A percentile compares a stretch with the other conserved stretches of the same genome.
These are phyloP conservation scores for Coleophoma eucalyptorum DNA, from an alignment of 2,329 filamentous ascomycete genomes.

Conservation along the genomic window DNA sequence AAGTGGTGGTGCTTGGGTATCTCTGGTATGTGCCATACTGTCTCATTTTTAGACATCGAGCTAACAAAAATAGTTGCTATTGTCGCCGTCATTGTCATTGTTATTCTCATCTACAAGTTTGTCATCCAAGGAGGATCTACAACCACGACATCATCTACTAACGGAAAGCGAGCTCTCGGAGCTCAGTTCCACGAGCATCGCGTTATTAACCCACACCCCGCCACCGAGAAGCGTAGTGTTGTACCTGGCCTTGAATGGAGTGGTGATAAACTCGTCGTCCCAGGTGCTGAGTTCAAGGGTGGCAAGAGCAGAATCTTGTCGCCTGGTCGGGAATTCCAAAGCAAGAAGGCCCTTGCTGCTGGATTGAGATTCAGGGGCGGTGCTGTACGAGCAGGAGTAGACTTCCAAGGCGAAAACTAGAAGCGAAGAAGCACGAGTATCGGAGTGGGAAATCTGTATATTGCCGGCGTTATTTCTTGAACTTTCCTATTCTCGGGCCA, in stretches of 20 bases:
- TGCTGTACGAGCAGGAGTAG: background rate
- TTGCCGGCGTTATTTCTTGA: no score
- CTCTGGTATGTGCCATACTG: constrained; percentile 38
- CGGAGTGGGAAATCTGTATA: no score
- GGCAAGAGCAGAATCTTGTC: background rate
- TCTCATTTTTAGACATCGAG: constrained; percentile 2
- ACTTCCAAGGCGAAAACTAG: background rate
- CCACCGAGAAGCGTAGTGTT: background rate
- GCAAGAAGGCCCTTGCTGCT: background rate
- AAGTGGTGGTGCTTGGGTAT: constrained; percentile 96
- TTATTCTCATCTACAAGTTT: constrained; percentile 43
- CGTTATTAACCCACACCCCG: background rate
- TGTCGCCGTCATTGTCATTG: constrained; percentile 43
- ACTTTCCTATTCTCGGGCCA: no score
- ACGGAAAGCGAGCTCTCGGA: constrained; percentile 17
- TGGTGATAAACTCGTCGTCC: background rate
- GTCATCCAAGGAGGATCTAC: constrained; percentile 29
- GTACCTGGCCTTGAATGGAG: background rate
- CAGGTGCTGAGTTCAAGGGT: background rate
- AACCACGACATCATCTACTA: constrained; percentile 1
- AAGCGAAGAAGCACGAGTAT: no score
- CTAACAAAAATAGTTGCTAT: constrained; percentile 41
- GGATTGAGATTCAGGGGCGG: background rate
- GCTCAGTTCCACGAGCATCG: constrained; percentile 2
- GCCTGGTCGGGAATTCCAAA: no score